Conservation (phyloP, 352 stramenopile genomes). For the Pythium phragmitis region DNA sequence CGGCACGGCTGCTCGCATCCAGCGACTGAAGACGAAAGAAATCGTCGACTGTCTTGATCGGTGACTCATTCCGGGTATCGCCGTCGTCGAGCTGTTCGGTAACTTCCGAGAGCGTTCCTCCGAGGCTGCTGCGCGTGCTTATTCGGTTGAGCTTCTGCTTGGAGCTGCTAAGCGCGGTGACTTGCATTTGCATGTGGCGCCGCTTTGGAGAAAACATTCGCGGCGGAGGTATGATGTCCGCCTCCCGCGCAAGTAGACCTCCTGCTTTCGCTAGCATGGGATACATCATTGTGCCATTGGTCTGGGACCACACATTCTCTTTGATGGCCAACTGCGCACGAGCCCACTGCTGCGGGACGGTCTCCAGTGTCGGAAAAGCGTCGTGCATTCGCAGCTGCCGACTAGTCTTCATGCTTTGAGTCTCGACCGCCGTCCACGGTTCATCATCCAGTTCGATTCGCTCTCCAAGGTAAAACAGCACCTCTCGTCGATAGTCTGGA, state of each 20-base stretch:
- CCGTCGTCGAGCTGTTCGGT: constrained; percentile 15
- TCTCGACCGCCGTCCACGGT: constrained; percentile 57
- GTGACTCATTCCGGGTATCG: background rate
- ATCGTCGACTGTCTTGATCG: constrained; percentile 48
- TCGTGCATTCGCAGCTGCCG: constrained; percentile 39
- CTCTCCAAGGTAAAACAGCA: constrained; percentile 78
- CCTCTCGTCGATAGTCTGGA: constrained; percentile 78
- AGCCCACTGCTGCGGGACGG: background rate
- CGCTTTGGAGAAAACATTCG: constrained; percentile 18
- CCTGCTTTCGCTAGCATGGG: constrained; percentile 9
- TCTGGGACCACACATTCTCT: constrained; percentile 1
- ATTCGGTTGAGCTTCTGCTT: constrained; percentile 13
- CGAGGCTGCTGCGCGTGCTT: constrained; percentile 15
- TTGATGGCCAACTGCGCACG: background rate
- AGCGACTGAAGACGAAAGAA: constrained; percentile 53
- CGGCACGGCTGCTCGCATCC: background rate
- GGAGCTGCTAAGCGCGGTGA: background rate
- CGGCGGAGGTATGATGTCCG: constrained; percentile 23
- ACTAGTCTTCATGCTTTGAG: constrained; percentile 70
- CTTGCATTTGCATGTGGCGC: constrained; percentile 9
- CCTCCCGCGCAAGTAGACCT: constrained; percentile 9
- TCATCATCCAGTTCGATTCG: constrained; percentile 60
- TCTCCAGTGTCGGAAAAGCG: background rate
- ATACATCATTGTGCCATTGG: constrained; percentile 20
- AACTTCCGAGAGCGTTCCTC: constrained; percentile 20